phyloP scores from a whole-genome alignment of 208 protist species.

The Trypanosoma congolense region DNA sequence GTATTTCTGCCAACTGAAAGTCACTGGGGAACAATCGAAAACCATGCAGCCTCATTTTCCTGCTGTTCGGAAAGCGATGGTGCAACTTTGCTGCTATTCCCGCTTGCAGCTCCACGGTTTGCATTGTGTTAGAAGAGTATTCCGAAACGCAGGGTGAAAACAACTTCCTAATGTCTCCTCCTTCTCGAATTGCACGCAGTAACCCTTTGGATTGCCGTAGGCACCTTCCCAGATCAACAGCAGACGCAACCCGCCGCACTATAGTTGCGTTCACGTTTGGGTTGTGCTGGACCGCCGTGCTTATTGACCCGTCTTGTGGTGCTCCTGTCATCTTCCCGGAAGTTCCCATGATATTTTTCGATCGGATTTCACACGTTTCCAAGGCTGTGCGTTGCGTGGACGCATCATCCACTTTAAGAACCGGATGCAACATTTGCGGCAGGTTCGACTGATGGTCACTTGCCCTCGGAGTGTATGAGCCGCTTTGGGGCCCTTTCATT shows the following conservation, averaged over 20 bases:
- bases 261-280: slow-evolving; percentile 39
- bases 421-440: too few species aligned
- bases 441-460: too few species aligned
- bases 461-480: too few species aligned
- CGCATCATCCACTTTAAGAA: too few species aligned
- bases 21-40: slow-evolving; percentile 38
- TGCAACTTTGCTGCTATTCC: slow-evolving; percentile 30
- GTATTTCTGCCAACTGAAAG: slow-evolving; percentile 65
- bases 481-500: too few species aligned
- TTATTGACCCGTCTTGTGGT: neutral
- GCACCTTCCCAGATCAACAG: slow-evolving; percentile 25
- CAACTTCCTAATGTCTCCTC: slow-evolving; percentile 11
- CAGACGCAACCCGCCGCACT: slow-evolving; percentile 23
- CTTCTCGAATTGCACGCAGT: slow-evolving; percentile 28
- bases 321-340: neutral
- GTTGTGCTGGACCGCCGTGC: slow-evolving; percentile 22
- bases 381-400: too few species aligned
- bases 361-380: too few species aligned
- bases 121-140: slow-evolving; percentile 3
- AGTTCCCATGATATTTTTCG: too few species aligned
- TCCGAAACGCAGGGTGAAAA: neutral
- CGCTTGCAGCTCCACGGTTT: slow-evolving; percentile 22
- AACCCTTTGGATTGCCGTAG: slow-evolving; percentile 25
- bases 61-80: slow-evolving; percentile 5
- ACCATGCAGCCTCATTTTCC: slow-evolving; percentile 5